phyloP scores from a whole-genome alignment of 202 grass and related monocot species.

The Dendrocalamus latiflorus region DNA sequence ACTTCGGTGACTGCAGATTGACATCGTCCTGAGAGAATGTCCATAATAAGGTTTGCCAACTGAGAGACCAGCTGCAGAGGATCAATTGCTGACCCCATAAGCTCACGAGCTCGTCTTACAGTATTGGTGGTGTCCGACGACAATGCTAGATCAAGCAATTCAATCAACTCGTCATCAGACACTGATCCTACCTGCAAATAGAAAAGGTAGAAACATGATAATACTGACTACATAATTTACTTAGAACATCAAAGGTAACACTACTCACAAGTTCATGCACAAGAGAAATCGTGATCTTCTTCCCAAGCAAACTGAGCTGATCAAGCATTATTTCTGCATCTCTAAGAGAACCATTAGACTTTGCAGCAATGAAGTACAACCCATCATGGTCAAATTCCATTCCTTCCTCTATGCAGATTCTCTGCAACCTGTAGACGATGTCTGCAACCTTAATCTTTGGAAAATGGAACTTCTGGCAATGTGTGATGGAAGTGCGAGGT shows the following conservation, averaged over 20 bases:
- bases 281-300: constrained; percentile 88
- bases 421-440: constrained; percentile 69
- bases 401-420: constrained; percentile 82
- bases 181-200: constrained; percentile 86
- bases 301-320: constrained; percentile 94
- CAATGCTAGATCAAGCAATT: constrained; percentile 89
- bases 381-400: constrained; percentile 90
- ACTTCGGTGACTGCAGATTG: constrained; percentile 72
- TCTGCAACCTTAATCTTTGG: constrained; percentile 88
- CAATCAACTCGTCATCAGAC: constrained; percentile 90
- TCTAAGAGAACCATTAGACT: constrained; percentile 87
- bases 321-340: constrained; percentile 97
- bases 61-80: constrained; percentile 97
- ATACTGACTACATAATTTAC: background rate
- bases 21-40: constrained; percentile 79
- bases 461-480: constrained; percentile 94
- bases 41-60: constrained; percentile 99
- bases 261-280: constrained; percentile 96
- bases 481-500: constrained; percentile 60
- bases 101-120: constrained; percentile 78
- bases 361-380: constrained; percentile 77
- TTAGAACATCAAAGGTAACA: constrained; percentile 14
- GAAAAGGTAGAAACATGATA: constrained; percentile 12
- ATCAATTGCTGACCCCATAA: constrained; percentile 87
- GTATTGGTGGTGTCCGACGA: constrained; percentile 92